Evolutionary conservation across 1,284 basidiomycete species (phyloP).

Genomic region (Cutaneotrichosporon curvatum): DNA sequence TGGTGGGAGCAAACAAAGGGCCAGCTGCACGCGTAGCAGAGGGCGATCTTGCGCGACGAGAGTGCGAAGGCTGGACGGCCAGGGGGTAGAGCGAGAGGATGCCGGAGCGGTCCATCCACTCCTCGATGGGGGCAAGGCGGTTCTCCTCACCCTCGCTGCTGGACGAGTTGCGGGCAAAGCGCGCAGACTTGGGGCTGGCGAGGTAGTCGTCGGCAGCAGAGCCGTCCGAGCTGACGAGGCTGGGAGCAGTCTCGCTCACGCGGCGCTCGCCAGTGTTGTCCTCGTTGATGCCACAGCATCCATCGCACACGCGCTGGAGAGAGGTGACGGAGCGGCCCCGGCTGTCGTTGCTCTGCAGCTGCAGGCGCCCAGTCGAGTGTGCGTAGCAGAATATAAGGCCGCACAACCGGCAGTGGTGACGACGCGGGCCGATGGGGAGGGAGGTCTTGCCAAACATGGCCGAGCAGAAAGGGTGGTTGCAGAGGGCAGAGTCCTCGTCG

Average conservation of each 20-base stretch:
- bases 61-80: constrained; percentile 31
- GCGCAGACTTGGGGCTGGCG: constrained; percentile 9
- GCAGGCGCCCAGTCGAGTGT: constrained; percentile 28
- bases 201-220: constrained; percentile 15
- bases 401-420: constrained; percentile 41
- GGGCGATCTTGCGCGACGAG: constrained; percentile 7
- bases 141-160: constrained; percentile 7
- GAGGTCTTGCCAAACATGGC: constrained; percentile 33
- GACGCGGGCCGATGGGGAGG: constrained; percentile 28
- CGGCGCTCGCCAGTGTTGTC: constrained; percentile 8
- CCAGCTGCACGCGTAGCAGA: constrained; percentile 21
- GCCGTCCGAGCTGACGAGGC: constrained; percentile 12
- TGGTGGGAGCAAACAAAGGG: constrained; percentile 34
- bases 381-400: constrained; percentile 34
- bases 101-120: constrained; percentile 41
- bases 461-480: constrained; percentile 35
- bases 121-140: constrained; percentile 33
- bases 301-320: constrained; percentile 35
- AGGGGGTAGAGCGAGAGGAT: constrained; percentile 42
- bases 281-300: constrained; percentile 16
- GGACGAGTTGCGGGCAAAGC: constrained; percentile 3
- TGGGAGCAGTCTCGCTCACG: constrained; percentile 9
- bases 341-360: constrained; percentile 13
- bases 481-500: constrained; percentile 32
- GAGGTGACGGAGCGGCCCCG: constrained; percentile 13